Evolutionary conservation across 2,329 filamentous ascomycete genomes (phyloP).

Genomic region (Xenoacremonium recifei): DNA sequence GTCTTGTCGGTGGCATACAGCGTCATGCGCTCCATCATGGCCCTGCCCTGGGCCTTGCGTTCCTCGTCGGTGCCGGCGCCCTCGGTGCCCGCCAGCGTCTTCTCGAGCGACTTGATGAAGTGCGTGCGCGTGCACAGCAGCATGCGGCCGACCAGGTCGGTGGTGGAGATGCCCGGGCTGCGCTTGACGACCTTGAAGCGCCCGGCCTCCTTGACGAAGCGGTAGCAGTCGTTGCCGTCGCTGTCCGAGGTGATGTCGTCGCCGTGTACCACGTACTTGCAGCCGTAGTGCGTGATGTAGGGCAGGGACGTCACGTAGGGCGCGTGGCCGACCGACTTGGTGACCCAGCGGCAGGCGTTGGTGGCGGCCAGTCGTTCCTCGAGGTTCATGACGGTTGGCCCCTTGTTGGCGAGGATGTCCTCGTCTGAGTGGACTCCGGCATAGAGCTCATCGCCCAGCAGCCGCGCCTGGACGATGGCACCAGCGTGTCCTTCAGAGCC

Average conservation of each 20-base stretch:
- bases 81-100: slow-evolving; percentile 66
- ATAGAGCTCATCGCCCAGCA: slow-evolving; percentile 82
- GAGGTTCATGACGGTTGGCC: slow-evolving; percentile 94
- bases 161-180: slow-evolving; percentile 94
- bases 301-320: slow-evolving; percentile 92
- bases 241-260: slow-evolving; percentile 97
- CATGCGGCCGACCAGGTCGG: slow-evolving; percentile 97
- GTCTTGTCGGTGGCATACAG: slow-evolving; percentile 88
- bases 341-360: slow-evolving; percentile 94
- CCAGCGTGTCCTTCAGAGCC: slow-evolving; percentile 77
- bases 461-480: slow-evolving; percentile 93
- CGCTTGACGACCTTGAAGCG: slow-evolving; percentile 96
- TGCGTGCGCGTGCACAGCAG: slow-evolving; percentile 91
- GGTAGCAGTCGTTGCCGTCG: slow-evolving; percentile 92
- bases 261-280: slow-evolving; percentile 92
- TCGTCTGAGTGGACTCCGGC: slow-evolving; percentile 96
- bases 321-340: slow-evolving; percentile 76
- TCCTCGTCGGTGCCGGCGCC: slow-evolving; percentile 70
- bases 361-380: slow-evolving; percentile 87
- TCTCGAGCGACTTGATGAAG: slow-evolving; percentile 80
- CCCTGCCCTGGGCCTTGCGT: slow-evolving; percentile 58
- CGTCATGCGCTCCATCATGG: slow-evolving; percentile 74
- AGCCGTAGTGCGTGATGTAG: slow-evolving; percentile 95
- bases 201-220: slow-evolving; percentile 90
- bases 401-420: slow-evolving; percentile 94